phyloP scores from a whole-genome alignment of 805 yeast genomes.

The Wickerhamiella azymoides region DNA sequence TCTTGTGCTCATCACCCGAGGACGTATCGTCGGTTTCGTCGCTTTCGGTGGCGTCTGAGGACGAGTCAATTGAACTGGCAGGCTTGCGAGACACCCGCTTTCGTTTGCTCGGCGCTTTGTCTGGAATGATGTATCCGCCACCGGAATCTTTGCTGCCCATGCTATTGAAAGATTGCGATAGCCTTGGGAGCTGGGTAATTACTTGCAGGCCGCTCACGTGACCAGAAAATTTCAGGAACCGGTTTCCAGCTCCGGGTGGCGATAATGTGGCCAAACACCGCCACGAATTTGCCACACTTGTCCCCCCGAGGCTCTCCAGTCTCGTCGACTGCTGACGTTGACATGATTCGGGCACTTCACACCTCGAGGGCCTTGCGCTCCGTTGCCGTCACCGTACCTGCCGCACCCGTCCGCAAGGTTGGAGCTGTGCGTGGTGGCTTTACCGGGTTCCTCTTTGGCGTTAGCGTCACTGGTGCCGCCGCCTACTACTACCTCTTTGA shows the following conservation, averaged over 20 bases:
- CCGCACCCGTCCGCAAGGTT: conserved; percentile 11
- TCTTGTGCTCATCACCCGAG: background rate
- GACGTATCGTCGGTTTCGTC: background rate
- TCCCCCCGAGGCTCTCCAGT: background rate
- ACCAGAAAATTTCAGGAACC: background rate
- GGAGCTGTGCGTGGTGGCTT: conserved; percentile 29
- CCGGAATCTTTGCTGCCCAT: conserved; percentile 2
- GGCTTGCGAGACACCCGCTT: background rate
- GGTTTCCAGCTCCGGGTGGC: too few species aligned
- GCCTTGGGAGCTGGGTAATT: background rate
- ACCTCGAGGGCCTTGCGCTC: conserved; percentile 7
- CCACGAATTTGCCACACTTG: too few species aligned
- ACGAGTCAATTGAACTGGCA: background rate
- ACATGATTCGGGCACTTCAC: conserved; percentile 5
- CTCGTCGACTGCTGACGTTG: background rate
- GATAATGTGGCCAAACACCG: background rate
- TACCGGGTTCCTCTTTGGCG: conserved; percentile 69
- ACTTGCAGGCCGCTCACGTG: too few species aligned
- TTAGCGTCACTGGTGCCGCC: conserved; percentile 55
- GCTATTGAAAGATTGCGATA: too few species aligned
- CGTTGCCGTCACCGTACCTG: conserved; percentile 3
- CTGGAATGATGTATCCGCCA: background rate
- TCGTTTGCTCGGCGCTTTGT: conserved; percentile 1
- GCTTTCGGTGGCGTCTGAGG: background rate
- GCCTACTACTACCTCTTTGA: conserved; percentile 69